phyloP scores from a whole-genome alignment of 768 basidiomycete species.

The Leccinum imitatum region DNA sequence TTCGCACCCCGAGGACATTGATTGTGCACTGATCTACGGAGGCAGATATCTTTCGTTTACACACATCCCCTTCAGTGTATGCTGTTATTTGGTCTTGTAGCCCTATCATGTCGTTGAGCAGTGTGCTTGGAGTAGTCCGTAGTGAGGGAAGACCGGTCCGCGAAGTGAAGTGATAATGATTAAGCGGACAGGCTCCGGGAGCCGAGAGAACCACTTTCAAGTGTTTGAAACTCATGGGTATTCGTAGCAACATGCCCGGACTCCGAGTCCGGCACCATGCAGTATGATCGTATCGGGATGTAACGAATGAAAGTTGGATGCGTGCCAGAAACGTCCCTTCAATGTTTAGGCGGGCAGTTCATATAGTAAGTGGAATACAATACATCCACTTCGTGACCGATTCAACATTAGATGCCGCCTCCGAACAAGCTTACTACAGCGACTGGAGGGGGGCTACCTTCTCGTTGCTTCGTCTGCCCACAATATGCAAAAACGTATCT shows the following conservation, averaged over 20 bases:
- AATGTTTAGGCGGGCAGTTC: background rate
- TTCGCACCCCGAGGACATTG: constrained; percentile 21
- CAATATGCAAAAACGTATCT: constrained; percentile 82
- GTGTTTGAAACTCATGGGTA: no score
- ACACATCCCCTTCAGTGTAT: background rate
- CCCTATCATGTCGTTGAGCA: no score
- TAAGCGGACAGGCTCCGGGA: background rate
- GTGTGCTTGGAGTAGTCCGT: background rate
- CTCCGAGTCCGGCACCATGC: no score
- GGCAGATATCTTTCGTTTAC: background rate
- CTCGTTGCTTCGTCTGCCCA: constrained; percentile 67
- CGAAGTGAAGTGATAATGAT: background rate
- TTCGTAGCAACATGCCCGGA: no score
- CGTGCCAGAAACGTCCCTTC: background rate
- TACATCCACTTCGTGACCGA: background rate
- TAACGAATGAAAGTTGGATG: no score
- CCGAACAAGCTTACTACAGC: constrained; percentile 78
- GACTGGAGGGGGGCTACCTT: constrained; percentile 62
- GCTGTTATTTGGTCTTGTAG: background rate
- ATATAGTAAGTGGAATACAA: no score
- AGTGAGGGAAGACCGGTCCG: background rate
- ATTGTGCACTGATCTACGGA: constrained; percentile 18
- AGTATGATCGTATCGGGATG: no score
- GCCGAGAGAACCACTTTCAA: background rate
- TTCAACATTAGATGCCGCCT: constrained; percentile 32